Conservation (phyloP, 2,329 filamentous ascomycete genomes). For the Arthroderma uncinatum region DNA sequence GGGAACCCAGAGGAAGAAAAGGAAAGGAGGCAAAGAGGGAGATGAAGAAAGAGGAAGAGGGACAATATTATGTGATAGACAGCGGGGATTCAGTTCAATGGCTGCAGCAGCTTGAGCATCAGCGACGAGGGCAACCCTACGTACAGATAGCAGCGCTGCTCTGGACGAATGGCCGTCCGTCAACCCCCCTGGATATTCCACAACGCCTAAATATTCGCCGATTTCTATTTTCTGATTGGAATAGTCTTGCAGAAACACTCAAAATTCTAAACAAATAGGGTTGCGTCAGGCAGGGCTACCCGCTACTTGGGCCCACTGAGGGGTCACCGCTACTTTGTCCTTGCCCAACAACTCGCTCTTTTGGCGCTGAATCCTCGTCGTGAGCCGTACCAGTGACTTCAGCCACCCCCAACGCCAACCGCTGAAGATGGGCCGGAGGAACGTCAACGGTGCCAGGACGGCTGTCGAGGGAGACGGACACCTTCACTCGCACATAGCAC, state of each 20-base stretch:
- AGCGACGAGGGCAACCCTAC: background rate
- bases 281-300: conserved; percentile 16
- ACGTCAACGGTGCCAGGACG: background rate
- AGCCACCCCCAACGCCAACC: background rate
- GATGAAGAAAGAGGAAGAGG: conserved; percentile 13
- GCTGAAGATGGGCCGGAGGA: background rate
- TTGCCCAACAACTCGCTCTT: conserved; percentile 9
- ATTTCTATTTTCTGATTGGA: conserved; percentile 12
- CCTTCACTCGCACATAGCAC: background rate
- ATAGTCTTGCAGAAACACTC: conserved; percentile 1
- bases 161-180: conserved; percentile 10
- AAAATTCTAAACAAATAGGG: conserved; percentile 11
- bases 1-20: conserved; percentile 14
- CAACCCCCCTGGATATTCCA: conserved; percentile 1
- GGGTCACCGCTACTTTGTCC: conserved; percentile 16
- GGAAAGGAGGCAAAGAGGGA: conserved; percentile 16
- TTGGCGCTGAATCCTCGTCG: conserved; percentile 6
- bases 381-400: conserved; percentile 10
- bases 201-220: conserved; percentile 4
- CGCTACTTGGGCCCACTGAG: conserved; percentile 14
- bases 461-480: background rate
- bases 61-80: conserved; percentile 7
- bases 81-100: conserved; percentile 9
- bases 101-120: conserved; percentile 3
- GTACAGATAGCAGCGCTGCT: background rate